phyloP scores from a whole-genome alignment of 1,139 yeast genomes.

The Kodamaea derodonti region DNA sequence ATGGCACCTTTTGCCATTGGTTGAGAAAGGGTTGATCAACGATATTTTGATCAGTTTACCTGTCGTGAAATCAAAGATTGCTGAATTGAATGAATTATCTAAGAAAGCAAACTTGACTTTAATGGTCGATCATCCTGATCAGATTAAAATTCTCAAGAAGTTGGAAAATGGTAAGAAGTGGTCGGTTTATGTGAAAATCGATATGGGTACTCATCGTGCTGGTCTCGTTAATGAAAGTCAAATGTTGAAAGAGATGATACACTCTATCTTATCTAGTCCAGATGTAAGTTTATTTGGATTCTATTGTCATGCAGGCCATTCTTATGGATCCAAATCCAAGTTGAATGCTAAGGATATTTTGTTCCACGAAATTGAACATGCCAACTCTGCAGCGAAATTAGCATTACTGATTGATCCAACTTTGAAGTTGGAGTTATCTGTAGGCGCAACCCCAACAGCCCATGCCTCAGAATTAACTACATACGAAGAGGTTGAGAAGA shows the following conservation, averaged over 20 bases:
- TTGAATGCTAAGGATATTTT: constrained; percentile 47
- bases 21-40: constrained; percentile 41
- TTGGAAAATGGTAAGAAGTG: constrained; percentile 31
- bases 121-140: constrained; percentile 61
- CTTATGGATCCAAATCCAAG: constrained; percentile 50
- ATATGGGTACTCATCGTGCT: constrained; percentile 63
- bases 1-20: constrained; percentile 46
- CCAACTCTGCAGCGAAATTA: constrained; percentile 48
- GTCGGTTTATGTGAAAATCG: constrained; percentile 55
- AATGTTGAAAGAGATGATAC: constrained; percentile 26
- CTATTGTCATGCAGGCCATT: constrained; percentile 79
- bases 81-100: constrained; percentile 46
- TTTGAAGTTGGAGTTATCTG: constrained; percentile 43
- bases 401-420: constrained; percentile 27
- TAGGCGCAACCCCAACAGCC: constrained; percentile 83
- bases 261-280: constrained; percentile 17
- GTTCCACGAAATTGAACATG: constrained; percentile 53
- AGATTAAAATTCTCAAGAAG: constrained; percentile 40
- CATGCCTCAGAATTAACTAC: constrained; percentile 48
- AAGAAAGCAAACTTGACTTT: constrained; percentile 41
- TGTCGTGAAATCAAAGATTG: constrained; percentile 49
- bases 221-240: constrained; percentile 43
- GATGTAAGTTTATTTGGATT: constrained; percentile 55
- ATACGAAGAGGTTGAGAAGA: constrained; percentile 15
- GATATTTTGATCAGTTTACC: constrained; percentile 74